These are phyloP conservation scores for Boeremia exigua DNA, from an alignment of 2,329 filamentous ascomycete species.

Conservation along the genomic window DNA sequence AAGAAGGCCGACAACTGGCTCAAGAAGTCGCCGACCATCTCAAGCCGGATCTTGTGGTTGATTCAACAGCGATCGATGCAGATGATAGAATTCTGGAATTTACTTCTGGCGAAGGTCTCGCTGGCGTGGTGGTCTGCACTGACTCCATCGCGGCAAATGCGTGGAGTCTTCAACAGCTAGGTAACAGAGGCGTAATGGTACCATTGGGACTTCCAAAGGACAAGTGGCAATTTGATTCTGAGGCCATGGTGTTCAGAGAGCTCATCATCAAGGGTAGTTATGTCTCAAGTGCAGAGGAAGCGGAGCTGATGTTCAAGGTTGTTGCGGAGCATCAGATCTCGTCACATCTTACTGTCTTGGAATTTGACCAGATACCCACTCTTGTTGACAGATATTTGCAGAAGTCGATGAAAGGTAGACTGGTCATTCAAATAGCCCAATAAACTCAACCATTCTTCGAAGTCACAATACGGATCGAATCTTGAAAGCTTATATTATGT, in stretches of 20 bases:
- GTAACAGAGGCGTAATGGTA: conserved; percentile 31
- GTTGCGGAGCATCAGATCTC: conserved; percentile 27
- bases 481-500: not conserved
- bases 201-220: conserved; percentile 33
- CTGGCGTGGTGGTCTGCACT: conserved; percentile 36
- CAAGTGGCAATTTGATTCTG: conserved; percentile 35
- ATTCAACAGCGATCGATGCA: conserved; percentile 21
- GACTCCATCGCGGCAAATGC: conserved; percentile 31
- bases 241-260: conserved; percentile 33
- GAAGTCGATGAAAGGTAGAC: conserved; percentile 31
- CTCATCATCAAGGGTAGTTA: conserved; percentile 34
- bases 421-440: conserved; percentile 27
- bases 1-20: conserved; percentile 30
- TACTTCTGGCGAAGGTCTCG: conserved; percentile 30
- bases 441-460: not conserved
- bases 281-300: conserved; percentile 32
- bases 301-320: conserved; percentile 32
- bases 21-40: conserved; percentile 22
- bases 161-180: conserved; percentile 33
- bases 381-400: conserved; percentile 28
- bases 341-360: conserved; percentile 31
- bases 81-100: conserved; percentile 22
- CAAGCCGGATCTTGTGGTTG: conserved; percentile 29
- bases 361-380: conserved; percentile 30
- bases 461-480: not conserved